Evolutionary conservation across 2,329 filamentous ascomycete species (phyloP).

Genomic region (Cladorrhinum sp.): DNA sequence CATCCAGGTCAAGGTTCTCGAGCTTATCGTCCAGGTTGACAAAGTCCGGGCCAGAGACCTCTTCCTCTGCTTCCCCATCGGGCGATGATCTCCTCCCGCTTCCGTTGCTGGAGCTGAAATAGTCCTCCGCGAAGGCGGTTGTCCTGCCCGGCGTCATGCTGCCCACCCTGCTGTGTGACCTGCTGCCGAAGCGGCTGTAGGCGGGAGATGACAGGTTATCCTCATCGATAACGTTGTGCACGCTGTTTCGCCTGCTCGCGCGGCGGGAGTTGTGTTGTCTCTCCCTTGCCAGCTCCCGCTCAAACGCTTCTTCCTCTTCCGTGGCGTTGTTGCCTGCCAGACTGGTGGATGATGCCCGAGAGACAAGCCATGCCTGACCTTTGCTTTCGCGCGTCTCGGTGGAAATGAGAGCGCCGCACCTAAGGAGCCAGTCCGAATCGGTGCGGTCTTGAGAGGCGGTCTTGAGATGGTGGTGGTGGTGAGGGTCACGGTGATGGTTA

Average conservation of each 20-base stretch:
- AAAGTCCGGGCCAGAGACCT: slow-evolving; percentile 72
- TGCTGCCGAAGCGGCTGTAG: slow-evolving; percentile 48
- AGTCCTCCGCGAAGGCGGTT: slow-evolving; percentile 39
- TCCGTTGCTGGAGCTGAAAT: slow-evolving; percentile 26
- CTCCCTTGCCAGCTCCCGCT: slow-evolving; percentile 38
- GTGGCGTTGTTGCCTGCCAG: slow-evolving; percentile 50
- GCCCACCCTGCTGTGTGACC: slow-evolving; percentile 43
- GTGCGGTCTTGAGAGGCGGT: slow-evolving; percentile 35
- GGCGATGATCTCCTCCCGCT: slow-evolving; percentile 17
- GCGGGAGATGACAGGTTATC: slow-evolving; percentile 31
- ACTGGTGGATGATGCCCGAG: slow-evolving; percentile 62
- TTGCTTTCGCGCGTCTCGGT: slow-evolving; percentile 63
- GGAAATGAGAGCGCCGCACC: slow-evolving; percentile 60
- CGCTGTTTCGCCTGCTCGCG: slow-evolving; percentile 47
- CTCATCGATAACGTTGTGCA: slow-evolving; percentile 35
- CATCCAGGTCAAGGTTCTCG: slow-evolving; percentile 49
- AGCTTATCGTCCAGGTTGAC: slow-evolving; percentile 84
- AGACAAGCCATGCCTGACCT: slow-evolving; percentile 66
- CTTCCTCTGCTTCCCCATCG: background rate
- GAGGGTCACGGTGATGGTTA: slow-evolving; percentile 32
- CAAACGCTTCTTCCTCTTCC: slow-evolving; percentile 50
- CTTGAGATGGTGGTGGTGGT: slow-evolving; percentile 31
- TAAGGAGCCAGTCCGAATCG: slow-evolving; percentile 63
- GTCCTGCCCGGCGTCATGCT: slow-evolving; percentile 42
- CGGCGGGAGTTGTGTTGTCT: slow-evolving; percentile 13